Percentiles rank a stretch among this genome's conserved stretches.
These are phyloP conservation scores for Lactarius hatsudake DNA, from an alignment of 768 basidiomycete species.

Conservation along the genomic window DNA sequence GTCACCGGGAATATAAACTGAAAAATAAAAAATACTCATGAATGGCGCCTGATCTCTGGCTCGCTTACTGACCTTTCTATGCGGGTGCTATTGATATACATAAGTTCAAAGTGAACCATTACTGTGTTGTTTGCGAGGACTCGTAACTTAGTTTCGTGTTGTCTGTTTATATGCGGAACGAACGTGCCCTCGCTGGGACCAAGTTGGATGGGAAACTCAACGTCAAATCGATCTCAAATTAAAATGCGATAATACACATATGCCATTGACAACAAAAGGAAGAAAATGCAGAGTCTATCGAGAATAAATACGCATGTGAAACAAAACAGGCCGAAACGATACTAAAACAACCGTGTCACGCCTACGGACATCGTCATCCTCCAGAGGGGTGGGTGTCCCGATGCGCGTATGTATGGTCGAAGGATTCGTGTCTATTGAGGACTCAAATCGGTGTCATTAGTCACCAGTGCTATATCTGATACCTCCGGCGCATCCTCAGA, in stretches of 20 bases:
- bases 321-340: neutral
- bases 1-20: no score
- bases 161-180: no score
- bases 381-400: neutral
- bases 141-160: no score
- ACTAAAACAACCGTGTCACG: no score
- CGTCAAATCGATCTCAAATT: no score
- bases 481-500: neutral
- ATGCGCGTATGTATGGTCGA: neutral
- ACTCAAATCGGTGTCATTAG: neutral
- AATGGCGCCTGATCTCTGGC: no score
- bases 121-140: no score
- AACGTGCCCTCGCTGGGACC: no score
- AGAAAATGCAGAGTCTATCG: neutral
- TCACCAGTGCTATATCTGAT: constrained; percentile 7
- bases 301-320: neutral
- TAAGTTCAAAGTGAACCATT: no score
- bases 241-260: neutral
- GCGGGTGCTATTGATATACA: no score
- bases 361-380: neutral
- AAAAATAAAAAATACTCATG: no score
- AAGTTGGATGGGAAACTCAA: neutral
- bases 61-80: no score
- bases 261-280: neutral
- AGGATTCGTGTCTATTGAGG: neutral